phyloP scores from a whole-genome alignment of 2,329 filamentous ascomycete species.

The Pyrenophora seminiperda region DNA sequence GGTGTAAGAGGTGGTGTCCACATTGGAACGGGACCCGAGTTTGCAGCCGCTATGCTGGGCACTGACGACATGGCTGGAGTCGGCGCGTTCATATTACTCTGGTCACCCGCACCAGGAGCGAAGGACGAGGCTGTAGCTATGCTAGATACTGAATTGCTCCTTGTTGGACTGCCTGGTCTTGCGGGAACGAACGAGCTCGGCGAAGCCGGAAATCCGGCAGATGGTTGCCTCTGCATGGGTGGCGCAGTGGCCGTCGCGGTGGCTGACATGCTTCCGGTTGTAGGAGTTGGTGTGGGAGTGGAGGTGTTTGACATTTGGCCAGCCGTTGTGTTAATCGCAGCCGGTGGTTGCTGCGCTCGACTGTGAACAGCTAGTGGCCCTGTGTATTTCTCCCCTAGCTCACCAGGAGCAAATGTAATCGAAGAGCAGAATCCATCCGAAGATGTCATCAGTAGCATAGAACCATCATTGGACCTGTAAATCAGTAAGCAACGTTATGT shows the following conservation, averaged over 20 bases:
- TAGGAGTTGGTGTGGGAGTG: slow-evolving; percentile 74
- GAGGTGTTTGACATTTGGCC: slow-evolving; percentile 62
- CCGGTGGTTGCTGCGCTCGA: slow-evolving; percentile 42
- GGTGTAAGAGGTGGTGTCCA: slow-evolving; percentile 93
- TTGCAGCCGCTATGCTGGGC: slow-evolving; percentile 75
- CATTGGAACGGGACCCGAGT: slow-evolving; percentile 69
- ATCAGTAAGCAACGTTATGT: slow-evolving; percentile 12
- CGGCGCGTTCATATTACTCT: slow-evolving; percentile 69
- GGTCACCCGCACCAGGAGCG: slow-evolving; percentile 42
- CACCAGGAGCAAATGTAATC: slow-evolving; percentile 79
- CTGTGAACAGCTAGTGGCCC: slow-evolving; percentile 59
- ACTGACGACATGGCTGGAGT: slow-evolving; percentile 78
- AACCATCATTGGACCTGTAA: slow-evolving; percentile 73
- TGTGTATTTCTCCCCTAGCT: slow-evolving; percentile 81
- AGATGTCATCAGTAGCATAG: slow-evolving; percentile 89
- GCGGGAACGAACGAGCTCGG: slow-evolving; percentile 60
- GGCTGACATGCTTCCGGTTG: slow-evolving; percentile 66
- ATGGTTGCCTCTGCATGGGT: slow-evolving; percentile 56
- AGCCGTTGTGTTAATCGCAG: slow-evolving; percentile 49
- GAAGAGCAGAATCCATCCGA: slow-evolving; percentile 97
- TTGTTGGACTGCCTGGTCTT: slow-evolving; percentile 76
- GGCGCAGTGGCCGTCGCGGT: slow-evolving; percentile 54
- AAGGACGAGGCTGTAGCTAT: slow-evolving; percentile 68
- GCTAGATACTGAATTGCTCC: slow-evolving; percentile 86
- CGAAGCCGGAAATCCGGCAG: slow-evolving; percentile 62